Percentiles rank a stretch among this genome's conserved stretches.
Evolutionary conservation across 306 rosid species (phyloP).

Genomic region (Prunus mume): DNA sequence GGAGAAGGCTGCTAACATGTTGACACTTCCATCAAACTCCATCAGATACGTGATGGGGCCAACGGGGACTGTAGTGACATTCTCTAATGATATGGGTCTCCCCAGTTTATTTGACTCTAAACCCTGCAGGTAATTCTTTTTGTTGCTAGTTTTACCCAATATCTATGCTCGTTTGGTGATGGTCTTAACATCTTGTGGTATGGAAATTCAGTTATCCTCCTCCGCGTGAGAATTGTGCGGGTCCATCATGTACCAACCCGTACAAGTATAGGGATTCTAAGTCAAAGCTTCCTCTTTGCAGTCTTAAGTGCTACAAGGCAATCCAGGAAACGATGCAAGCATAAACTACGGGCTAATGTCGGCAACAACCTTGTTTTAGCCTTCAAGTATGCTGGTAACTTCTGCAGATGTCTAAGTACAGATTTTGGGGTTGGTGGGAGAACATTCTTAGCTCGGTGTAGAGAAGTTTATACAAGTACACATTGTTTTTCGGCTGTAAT

Average conservation of each 20-base stretch:
- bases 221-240: constrained; percentile 77
- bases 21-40: constrained; percentile 56
- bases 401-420: neutral
- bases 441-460: neutral
- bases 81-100: constrained; percentile 81
- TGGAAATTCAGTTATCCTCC: constrained; percentile 78
- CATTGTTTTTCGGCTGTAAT: neutral
- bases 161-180: constrained; percentile 8
- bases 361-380: neutral
- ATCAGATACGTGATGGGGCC: constrained; percentile 73
- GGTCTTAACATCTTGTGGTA: neutral
- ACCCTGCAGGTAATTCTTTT: constrained; percentile 35
- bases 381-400: neutral
- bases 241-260: constrained; percentile 74
- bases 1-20: constrained; percentile 87
- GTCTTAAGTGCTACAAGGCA: constrained; percentile 86
- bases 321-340: constrained; percentile 38
- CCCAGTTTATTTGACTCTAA: constrained; percentile 58
- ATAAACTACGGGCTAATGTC: constrained; percentile 38
- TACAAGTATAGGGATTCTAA: constrained; percentile 87
- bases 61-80: constrained; percentile 62
- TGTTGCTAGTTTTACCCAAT: constrained; percentile 12
- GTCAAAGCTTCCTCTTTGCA: constrained; percentile 86
- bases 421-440: neutral
- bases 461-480: constrained; percentile 2